phyloP scores from a whole-genome alignment of 768 basidiomycete species.

The Leccinellum albellum region DNA sequence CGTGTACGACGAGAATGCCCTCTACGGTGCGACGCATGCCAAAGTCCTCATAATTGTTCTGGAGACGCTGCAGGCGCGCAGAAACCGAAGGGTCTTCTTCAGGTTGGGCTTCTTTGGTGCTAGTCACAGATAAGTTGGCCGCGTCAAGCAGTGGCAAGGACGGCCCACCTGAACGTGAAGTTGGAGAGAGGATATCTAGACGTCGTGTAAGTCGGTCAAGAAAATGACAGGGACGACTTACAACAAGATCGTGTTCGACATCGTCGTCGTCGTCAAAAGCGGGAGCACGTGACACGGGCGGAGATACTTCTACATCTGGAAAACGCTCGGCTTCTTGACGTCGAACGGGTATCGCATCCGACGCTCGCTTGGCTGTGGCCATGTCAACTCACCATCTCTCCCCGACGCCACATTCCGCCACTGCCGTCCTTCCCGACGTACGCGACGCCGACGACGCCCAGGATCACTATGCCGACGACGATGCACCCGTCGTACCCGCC shows the following conservation, averaged over 20 bases:
- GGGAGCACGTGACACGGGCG: constrained; percentile 13
- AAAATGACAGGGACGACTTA: constrained; percentile 9
- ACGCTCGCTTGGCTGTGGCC: not conserved
- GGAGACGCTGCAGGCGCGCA: constrained; percentile 87
- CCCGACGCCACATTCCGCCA: not conserved
- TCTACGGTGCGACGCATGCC: constrained; percentile 97
- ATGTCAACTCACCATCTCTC: constrained; percentile 6
- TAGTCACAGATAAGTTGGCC: constrained; percentile 29
- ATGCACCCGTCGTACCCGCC: constrained; percentile 11
- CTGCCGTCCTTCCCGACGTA: not conserved
- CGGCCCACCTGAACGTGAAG: constrained; percentile 79
- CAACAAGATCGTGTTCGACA: constrained; percentile 55
- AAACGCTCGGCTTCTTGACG: not conserved
- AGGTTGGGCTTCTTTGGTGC: constrained; percentile 94
- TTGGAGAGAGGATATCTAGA: constrained; percentile 80
- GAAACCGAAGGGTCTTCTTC: constrained; percentile 97
- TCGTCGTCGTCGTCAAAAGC: not conserved
- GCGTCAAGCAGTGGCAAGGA: not conserved
- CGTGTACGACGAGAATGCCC: constrained; percentile 74
- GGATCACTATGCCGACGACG: constrained; percentile 7
- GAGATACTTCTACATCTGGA: constrained; percentile 4
- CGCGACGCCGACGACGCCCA: not conserved
- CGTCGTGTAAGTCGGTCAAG: not conserved
- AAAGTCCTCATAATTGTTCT: constrained; percentile 95
- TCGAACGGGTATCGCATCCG: constrained; percentile 1